These are phyloP conservation scores for Colletotrichum simmondsii DNA, from an alignment of 2,329 filamentous ascomycete species.

Conservation along the genomic window DNA sequence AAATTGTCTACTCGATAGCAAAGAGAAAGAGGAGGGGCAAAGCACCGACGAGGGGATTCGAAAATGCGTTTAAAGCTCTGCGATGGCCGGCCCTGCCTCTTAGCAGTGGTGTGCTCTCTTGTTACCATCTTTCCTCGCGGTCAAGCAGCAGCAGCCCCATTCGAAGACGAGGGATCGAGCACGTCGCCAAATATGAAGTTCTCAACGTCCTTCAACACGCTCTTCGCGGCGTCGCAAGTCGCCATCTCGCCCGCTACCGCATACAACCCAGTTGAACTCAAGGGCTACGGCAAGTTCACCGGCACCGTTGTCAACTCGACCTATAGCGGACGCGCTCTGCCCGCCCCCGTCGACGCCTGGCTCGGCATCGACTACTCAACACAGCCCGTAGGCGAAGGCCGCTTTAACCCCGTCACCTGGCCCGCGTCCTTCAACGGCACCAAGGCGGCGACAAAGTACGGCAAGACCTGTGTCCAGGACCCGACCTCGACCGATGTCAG, in stretches of 20 bases:
- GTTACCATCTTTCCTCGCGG: slow-evolving; percentile 13
- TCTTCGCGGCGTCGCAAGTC: slow-evolving; percentile 25
- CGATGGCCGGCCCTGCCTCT: neutral
- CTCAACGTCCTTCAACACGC: slow-evolving; percentile 12
- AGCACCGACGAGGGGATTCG: neutral
- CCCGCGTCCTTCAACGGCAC: slow-evolving; percentile 52
- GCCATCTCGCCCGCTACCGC: slow-evolving; percentile 11
- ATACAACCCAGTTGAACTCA: slow-evolving; percentile 40
- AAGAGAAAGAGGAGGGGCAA: neutral
- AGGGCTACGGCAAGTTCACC: slow-evolving; percentile 52
- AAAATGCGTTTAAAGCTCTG: slow-evolving; percentile 18
- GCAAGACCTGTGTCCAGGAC: slow-evolving; percentile 56
- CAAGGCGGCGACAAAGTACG: slow-evolving; percentile 49
- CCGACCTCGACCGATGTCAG: slow-evolving; percentile 25
- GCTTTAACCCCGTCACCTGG: slow-evolving; percentile 53
- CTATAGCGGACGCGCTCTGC: slow-evolving; percentile 44
- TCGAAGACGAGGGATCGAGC: slow-evolving; percentile 5
- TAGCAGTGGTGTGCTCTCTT: neutral
- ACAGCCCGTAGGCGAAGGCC: slow-evolving; percentile 51
- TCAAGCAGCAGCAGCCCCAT: slow-evolving; percentile 3
- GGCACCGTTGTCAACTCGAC: slow-evolving; percentile 50
- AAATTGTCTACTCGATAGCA: neutral
- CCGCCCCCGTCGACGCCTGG: slow-evolving; percentile 55
- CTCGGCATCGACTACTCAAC: slow-evolving; percentile 58
- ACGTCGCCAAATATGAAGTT: slow-evolving; percentile 15